Base-by-base conservation (phyloP, 106 monocot species). In the Dioscorea dumetorum region DNA sequence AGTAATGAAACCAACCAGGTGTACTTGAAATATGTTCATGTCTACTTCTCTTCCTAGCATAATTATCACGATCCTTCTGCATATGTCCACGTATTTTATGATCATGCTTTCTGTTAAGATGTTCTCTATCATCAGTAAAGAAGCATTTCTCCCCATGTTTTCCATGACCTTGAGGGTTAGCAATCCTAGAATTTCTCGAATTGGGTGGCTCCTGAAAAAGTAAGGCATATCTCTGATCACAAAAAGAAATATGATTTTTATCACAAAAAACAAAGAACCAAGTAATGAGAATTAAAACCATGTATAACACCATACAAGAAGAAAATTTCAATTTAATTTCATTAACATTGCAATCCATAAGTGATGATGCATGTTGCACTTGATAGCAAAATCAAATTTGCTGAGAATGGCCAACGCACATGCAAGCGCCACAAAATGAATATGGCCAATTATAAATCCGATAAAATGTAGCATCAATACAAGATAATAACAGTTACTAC, bases 11-110 rank as follows among this genome's bases (percentile, higher is more conserved):
- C 33, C n/a, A 41, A 95, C 91, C 81, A 71, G 85, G 79, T 50
- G 81, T 76, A 59, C 67, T 85, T 64, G 82, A 59, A 70, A 56
- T n/a, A 66, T 66, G 53, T 56, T 76, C 83, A 67, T 78, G 66
- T 56, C 84, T 73, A 69, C 50, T 70, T 15, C 76, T 64, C 59
- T 91, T 91, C 52, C 78, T 81, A 41, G 68, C 72, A 79, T 75
- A 72, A 32, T 82, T 71, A 48, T 61, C 49, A 31, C 49, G 28
- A 53, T 74, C 18, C 41, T 34, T 76, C n/a, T 66, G 21, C 12
- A 71, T 76, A 51, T 74, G 32, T 49, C 61, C 50, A 9, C 69
- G 72, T 49, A 73, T 78, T n/a, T 73, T 74, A 32, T 70, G 56
- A 17, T 82, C 91, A 70, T 77, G 72, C 52, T 77, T 76, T 72